Conservation (phyloP, 202 grass and related monocot species). For the Carex sylvatica region DNA sequence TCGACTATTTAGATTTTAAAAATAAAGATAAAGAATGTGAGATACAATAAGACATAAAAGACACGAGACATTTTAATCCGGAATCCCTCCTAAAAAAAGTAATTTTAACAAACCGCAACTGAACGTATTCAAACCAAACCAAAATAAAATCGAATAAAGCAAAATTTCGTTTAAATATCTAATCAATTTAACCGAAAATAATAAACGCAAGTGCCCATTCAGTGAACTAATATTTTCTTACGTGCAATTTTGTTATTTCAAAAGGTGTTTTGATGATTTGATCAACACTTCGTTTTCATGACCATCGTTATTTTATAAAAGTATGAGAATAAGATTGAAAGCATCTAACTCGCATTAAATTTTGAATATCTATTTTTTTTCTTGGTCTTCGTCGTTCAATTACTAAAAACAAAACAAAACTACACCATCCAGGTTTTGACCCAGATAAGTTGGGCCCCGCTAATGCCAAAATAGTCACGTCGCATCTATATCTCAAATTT, state of each 20-base stretch:
- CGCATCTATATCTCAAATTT: too few relatives aligned
- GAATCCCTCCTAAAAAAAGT: not conserved
- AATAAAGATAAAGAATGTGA: too few relatives aligned
- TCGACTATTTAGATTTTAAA: too few relatives aligned
- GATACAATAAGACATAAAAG: too few relatives aligned
- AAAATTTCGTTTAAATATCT: not conserved
- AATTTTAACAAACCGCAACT: not conserved
- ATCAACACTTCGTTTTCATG: not conserved
- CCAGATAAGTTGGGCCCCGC: too few relatives aligned
- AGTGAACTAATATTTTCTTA: too few relatives aligned
- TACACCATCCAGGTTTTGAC: not conserved
- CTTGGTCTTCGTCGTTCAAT: not conserved
- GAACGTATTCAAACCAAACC: not conserved
- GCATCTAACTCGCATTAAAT: too few relatives aligned
- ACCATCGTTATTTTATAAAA: not conserved
- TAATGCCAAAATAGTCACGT: not conserved
- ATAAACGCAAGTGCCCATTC: not conserved
- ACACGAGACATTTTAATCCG: too few relatives aligned
- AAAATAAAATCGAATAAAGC: not conserved
- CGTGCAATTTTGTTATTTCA: too few relatives aligned
- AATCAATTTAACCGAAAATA: not conserved
- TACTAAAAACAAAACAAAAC: not conserved
- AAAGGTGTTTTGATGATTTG: not conserved
- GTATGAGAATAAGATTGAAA: too few relatives aligned
- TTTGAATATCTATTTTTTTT: too few relatives aligned